A percentile compares a stretch with the other conserved stretches of the same genome.
phyloP scores from a whole-genome alignment of 225 moss, liverwort and hornwort genomes.

The Rhytidiadelphus loreus region DNA sequence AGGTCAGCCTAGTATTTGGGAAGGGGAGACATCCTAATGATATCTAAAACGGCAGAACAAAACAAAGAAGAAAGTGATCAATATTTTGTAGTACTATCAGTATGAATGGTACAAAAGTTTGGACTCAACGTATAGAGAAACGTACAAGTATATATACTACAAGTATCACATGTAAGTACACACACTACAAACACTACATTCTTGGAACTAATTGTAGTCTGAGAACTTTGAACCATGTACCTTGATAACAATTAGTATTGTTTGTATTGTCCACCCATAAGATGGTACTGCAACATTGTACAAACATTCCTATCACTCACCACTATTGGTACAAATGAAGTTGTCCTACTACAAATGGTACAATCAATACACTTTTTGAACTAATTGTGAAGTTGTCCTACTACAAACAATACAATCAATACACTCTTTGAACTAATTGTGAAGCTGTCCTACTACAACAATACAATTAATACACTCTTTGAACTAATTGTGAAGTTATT shows the following conservation, averaged over 20 bases:
- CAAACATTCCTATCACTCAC: neutral
- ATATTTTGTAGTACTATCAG: neutral
- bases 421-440: no score
- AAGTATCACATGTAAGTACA: neutral
- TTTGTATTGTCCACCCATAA: neutral
- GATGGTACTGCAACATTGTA: neutral
- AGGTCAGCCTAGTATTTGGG: no score
- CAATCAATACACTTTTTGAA: no score
- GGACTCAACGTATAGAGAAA: accelerated
- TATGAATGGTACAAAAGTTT: neutral
- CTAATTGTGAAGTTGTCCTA: no score
- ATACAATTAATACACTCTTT: no score
- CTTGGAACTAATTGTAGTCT: no score
- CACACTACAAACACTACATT: neutral
- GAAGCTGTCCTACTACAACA: no score
- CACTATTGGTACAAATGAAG: neutral
- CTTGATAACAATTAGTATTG: neutral
- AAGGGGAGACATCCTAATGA: no score
- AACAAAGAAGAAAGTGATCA: neutral
- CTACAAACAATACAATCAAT: no score
- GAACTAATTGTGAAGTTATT: no score
- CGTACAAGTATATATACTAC: neutral
- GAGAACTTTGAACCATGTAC: no score
- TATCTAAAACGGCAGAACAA: neutral
- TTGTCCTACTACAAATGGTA: neutral